Evolutionary conservation across 179 eudicot genomes (phyloP), one percentile per base, ranked within the genome.

Genomic region (Spinacia oleracea): DNA sequence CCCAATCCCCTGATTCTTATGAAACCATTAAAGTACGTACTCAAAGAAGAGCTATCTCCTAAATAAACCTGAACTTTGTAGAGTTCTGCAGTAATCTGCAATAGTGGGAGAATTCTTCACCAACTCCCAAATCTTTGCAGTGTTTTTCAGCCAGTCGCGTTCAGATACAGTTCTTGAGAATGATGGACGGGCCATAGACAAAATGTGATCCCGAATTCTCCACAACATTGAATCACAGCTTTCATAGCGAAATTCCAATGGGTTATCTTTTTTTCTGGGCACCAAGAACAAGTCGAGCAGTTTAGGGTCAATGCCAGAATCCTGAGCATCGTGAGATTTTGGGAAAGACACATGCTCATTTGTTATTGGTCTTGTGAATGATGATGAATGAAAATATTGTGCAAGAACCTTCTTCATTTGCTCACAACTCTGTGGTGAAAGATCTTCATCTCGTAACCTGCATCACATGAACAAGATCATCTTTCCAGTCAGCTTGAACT

Each of bases 81-180:
- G 90, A 71, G 83, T 89, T 78, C 83, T 90, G 82, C 89, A 83
- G 76, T 92, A 92, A 60, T 94, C 96, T 4, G 90, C 85, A 79
- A 94, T 87, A 35, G 87, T 76, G 1, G 96, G 76, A 79, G 97
- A 92, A 76, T 82, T 90, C 89, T 90, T 94, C 80, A 94, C 86
- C 77, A 90, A 81, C 6, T 94, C 98, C 98, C 98, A 92, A 82
- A 92, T 89, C 89, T 90, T 92, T 60, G 88, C 91, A 51, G 94
- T 90, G 81, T 89, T 94, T 90, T 90, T 92, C 80, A 94, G 86
- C 98, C 98, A 94, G 77, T 93, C 98, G 11, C 97, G 88, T 81
- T 93, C 98, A 43, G 98, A 90, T 20, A 93, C 87, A 6, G 93
- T 86, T 77, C 97, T 91, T 62, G 92, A 85, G 51, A 94, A 94